Evolutionary conservation across 1,284 basidiomycete genomes (phyloP), one percentile per base, ranked within the genome.

Genomic region (Marasmius sp.): DNA sequence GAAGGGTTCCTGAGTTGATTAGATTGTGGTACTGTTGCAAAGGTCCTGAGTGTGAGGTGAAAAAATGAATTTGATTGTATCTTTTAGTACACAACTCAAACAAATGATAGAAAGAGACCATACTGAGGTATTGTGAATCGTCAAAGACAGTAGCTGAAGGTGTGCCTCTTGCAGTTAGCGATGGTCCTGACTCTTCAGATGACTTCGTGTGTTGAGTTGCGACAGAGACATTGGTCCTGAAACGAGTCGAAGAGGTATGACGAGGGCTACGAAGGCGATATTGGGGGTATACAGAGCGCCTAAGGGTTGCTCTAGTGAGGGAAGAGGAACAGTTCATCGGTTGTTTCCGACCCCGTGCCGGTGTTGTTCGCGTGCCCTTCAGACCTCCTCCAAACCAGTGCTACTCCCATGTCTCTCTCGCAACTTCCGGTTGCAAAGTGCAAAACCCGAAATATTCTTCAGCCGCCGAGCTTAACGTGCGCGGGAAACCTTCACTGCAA

Each of bases 21-120:
- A 97, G 85, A 66, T 84, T 79, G 66, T 89, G 81, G 77, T 98
- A 98, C 58, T 88, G 86, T 43, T 81, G 74, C 54, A 88, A 75
- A 7, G 93, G 94, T 9, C 85, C 80, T 38, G 37, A 27, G 27
- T 27, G 27, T 27, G 27, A 27, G 27, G 27, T 27, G 27, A 5
- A 27, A 27, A 27, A 27, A 27, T 27, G 27, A 27, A n/a, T n/a
- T n/a, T n/a, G n/a, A n/a, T n/a, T n/a, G 27, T 27, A 27, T 27
- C 33, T 10, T 18, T 48, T 57, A 37, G 52, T n/a, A 18, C n/a
- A 54, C 11, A 38, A 6, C n/a, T 9, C 34, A 33, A n/a, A 18
- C 36, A 6, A 37, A n/a, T 37, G 16, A 33, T 14, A 34, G 7
- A 54, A 54, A 16, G 20, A 20, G 20, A 20, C 36, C 52, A 34